Evolutionary conservation across 2,329 filamentous ascomycete species (phyloP), one percentile per base, ranked within the genome.

Genomic region (Paraconiothyrium brasiliense): DNA sequence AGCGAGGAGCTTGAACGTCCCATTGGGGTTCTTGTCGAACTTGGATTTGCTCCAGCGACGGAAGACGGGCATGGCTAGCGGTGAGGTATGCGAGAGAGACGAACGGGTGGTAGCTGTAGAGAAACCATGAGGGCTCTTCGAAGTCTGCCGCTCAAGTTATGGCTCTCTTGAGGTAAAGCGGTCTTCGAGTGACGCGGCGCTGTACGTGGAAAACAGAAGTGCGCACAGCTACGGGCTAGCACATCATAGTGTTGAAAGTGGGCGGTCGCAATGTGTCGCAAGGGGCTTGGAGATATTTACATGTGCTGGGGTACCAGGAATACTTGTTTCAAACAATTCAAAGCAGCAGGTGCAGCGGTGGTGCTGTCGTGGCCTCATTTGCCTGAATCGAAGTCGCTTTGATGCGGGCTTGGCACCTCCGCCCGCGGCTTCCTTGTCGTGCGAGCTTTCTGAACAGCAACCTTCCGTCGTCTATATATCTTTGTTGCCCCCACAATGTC

Each of bases 1-100:
- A 44, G 75, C 72, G 54, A 80, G 72, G 57, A 80, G 70, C 71
- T 81, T 80, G 70, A 78, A 80, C n/a, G 74, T 74, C n/a, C 77
- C 76, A 49, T 75, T 73, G 37, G 79, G 78, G 58, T 79, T 79
- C 57, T 75, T 75, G 61, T 77, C 71, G 62, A 78, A 76, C 60
- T 73, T 77, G 16, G 76, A 71, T 59, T 71, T 76, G 68, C 72
- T 71, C 73, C 75, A 76, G 67, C 76, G 76, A 61, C 74, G 74
- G 61, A 76, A 76, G 65, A 72, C 67, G 64, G 74, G 70, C 76
- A 78, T 78, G 58, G 24, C 49, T 47, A 54, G 16, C 37, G 27
- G 52, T 22, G 44, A 41, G 22, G 59, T 35, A 44, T 58, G 22
- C 62, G 65, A 51, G 57, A 11, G 39, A 59, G 58, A 58, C 61